phyloP scores from a whole-genome alignment of 176 grass and related monocot species.

The Oropetium thomaeum region DNA sequence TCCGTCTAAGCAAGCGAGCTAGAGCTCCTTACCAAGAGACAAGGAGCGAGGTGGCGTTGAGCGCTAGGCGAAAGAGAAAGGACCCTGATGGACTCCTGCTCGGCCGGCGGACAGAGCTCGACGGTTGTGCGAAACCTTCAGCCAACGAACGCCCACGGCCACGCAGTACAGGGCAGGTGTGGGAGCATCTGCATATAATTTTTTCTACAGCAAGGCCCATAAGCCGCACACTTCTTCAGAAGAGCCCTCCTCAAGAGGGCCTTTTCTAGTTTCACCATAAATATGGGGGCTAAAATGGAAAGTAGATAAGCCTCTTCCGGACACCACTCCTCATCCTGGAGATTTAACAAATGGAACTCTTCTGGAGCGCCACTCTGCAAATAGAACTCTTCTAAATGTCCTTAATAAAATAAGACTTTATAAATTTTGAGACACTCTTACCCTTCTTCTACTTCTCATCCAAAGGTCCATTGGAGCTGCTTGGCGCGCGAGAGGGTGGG shows the following conservation, averaged over 20 bases:
- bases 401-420: too few species aligned
- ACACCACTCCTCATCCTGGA: constrained; percentile 1
- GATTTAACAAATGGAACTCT: too few species aligned
- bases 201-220: not conserved
- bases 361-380: too few species aligned
- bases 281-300: constrained; percentile 8
- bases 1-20: not conserved
- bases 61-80: not conserved
- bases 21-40: not conserved
- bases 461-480: too few species aligned
- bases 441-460: too few species aligned
- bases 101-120: not conserved
- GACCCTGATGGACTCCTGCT: not conserved
- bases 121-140: not conserved
- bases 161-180: not conserved
- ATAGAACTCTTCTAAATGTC: too few species aligned
- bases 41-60: not conserved
- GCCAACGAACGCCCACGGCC: not conserved
- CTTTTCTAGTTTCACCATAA: not conserved
- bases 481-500: too few species aligned
- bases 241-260: not conserved
- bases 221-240: not conserved
- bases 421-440: too few species aligned
- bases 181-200: not conserved
- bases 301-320: not conserved